Evolutionary conservation across 129 eudicot species (phyloP), one percentile per base, ranked within the genome.

Genomic region (Artemisia argyi): DNA sequence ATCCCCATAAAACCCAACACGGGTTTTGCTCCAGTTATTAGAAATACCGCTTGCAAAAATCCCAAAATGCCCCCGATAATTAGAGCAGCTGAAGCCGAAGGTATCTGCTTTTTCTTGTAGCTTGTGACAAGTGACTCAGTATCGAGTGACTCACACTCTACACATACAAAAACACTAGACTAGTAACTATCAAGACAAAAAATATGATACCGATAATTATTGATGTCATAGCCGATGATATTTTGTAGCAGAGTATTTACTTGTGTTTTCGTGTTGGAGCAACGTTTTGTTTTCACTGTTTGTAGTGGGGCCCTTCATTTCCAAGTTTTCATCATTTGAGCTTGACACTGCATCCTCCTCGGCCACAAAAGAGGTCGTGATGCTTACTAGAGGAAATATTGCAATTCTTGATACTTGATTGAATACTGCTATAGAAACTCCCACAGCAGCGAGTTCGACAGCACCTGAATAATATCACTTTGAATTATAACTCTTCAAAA

Each of bases 401-500:
- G 93, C 90, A 42, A 90, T 87, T 56, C 85, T 83, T 24, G 93
- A 90, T 26, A 85, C 87, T 80, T 87, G 96, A 77, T 90, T 90
- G 80, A 90, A 90, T 51, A 90, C 77, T n/a, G 94, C 96, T 44
- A 90, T 87, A 0, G 96, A 90, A 55, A 90, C 92, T 77, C 96
- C 96, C 1, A 90, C 96, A 2, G 93, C 96, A 22, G 96, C 96
- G n/a, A 90, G 90, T 74, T 90, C 96, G n/a, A 74, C 78, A 1
- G 96, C 84, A 71, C 96, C 96, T 90, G 80, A n/a, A 75, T 24
- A 57, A 46, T 61, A 7, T 28, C 7, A 13, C 1, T 52, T n/a
- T 8, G 11, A 14, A 19, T 14, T 48, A 48, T 13, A 22, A 1
- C 19, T 67, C 26, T 0, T 24, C 56, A 13, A 35, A 44, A 30